Base-by-base conservation (phyloP, 371 early-diverging fungal species). In the Fennellomyces sp. region DNA sequence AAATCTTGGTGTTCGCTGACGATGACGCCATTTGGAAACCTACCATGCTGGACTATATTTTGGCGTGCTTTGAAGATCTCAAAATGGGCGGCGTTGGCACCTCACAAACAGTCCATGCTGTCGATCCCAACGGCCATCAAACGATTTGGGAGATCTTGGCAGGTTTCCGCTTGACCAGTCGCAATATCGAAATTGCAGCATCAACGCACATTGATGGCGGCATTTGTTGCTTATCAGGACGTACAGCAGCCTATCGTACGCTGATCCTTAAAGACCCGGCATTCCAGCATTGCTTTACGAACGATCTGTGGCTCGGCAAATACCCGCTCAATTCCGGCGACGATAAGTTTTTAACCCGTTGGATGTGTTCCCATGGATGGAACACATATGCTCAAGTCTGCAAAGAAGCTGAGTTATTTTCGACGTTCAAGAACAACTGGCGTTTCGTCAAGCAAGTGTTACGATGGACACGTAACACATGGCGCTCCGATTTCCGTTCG, bases 361-460 rank as follows among this genome's bases (percentile, higher is more conserved):
- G 89, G 89, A 78, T 86, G 80, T 81, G 82, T 25, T 81, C 79
- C 10, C 86, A 89, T 60, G 76, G 81, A 15, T 89, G 89, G 89
- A 82, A 80, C 39, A 87, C 89, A 11, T 84, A 79, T 68, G 77
- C 88, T 19, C 89, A 89, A 58, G 75, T 83, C 29, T 85, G 87
- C 53, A 77, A 76, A 17, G 83, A 89, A 61, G 89, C 86, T 45
- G 89, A 89, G 47, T 68, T 89, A 23, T 58, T 57, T 25, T 89
- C 89, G 11, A 89, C 89, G 0, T 89, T 89, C 73, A 89, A 89
- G 72, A 81, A 89, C 73, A 87, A 89, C 63, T 89, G 88, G 88
- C 77, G 84, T 5, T 89, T 89, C 55, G 57, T 89, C 25, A 87
- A 86, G 55, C 89, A 89, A 54, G 79, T 89, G 11, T 63, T 87